A percentile compares a stretch with the other conserved stretches of the same genome.
Conservation (phyloP, 352 stramenopile species). For the Phytophthora kernoviae region DNA sequence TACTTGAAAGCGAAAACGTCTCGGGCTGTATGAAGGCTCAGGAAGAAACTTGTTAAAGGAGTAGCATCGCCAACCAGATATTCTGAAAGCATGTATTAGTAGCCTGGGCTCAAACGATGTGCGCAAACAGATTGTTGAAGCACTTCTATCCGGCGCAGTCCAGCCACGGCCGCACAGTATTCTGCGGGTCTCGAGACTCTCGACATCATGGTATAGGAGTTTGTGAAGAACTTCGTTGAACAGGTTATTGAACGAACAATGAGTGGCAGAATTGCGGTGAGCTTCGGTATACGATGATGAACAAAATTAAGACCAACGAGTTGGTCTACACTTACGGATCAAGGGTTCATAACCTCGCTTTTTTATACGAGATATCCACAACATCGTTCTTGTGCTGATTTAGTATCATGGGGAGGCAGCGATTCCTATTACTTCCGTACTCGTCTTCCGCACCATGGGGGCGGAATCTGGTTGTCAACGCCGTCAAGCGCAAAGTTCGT, state of each 20-base stretch:
- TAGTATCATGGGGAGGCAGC: neutral
- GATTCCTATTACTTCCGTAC: neutral
- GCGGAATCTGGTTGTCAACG: conserved; percentile 14
- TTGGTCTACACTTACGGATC: no score
- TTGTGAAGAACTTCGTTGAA: no score
- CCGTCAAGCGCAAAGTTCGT: conserved; percentile 8
- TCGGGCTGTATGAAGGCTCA: conserved; percentile 65
- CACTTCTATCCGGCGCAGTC: conserved; percentile 80
- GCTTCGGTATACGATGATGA: no score
- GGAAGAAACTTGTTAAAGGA: conserved; percentile 69
- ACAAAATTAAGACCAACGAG: no score
- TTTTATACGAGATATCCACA: no score
- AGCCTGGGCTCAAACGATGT: conserved; percentile 70
- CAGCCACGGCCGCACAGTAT: conserved; percentile 70
- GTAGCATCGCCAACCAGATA: conserved; percentile 74
- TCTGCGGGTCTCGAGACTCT: conserved; percentile 76
- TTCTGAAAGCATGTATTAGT: conserved; percentile 69
- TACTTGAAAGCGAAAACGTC: conserved; percentile 69
- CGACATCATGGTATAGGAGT: conserved; percentile 72
- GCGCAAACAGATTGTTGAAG: conserved; percentile 70
- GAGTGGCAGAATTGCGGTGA: no score
- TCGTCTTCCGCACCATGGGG: conserved; percentile 15
- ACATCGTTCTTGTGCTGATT: no score
- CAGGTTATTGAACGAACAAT: no score
- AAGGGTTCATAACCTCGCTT: no score